Evolutionary conservation across 2,329 filamentous ascomycete species (phyloP).

Genomic region (Alternaria tenuissima): DNA sequence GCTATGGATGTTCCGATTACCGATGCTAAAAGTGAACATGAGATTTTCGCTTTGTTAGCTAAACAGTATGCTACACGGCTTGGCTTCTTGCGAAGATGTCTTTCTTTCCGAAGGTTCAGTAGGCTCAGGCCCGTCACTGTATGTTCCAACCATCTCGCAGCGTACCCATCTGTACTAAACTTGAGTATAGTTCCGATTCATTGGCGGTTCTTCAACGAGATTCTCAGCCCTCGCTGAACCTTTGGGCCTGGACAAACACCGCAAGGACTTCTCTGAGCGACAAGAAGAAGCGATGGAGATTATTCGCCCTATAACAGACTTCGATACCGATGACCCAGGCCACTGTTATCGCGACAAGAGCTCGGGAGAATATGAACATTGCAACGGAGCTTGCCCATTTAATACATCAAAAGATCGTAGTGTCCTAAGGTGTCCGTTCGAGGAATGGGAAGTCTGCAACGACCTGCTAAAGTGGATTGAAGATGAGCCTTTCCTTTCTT

Average conservation of each 20-base stretch:
- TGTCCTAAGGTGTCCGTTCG: not conserved
- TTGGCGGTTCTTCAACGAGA: not conserved
- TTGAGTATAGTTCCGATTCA: not conserved
- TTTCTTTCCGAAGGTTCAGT: not conserved
- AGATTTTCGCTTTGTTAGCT: not conserved
- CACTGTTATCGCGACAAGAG: not conserved
- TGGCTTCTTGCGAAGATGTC: not conserved
- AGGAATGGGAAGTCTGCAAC: not conserved
- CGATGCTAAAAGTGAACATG: not conserved
- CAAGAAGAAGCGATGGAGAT: not conserved
- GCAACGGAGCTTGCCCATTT: not conserved
- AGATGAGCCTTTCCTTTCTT: not conserved
- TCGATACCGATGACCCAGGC: not conserved
- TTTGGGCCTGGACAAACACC: not conserved
- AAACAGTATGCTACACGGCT: not conserved
- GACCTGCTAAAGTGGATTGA: not conserved
- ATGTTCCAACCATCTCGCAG: not conserved
- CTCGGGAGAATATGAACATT: not conserved
- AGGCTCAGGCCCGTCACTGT: slow-evolving; percentile 1
- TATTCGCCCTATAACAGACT: not conserved
- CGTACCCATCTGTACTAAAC: not conserved
- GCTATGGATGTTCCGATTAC: not conserved
- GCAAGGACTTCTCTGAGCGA: not conserved
- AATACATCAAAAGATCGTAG: rapidly evolving
- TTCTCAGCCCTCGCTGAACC: not conserved